Conservation (phyloP, 352 stramenopile genomes). For the Aphanomyces cochlioides region DNA sequence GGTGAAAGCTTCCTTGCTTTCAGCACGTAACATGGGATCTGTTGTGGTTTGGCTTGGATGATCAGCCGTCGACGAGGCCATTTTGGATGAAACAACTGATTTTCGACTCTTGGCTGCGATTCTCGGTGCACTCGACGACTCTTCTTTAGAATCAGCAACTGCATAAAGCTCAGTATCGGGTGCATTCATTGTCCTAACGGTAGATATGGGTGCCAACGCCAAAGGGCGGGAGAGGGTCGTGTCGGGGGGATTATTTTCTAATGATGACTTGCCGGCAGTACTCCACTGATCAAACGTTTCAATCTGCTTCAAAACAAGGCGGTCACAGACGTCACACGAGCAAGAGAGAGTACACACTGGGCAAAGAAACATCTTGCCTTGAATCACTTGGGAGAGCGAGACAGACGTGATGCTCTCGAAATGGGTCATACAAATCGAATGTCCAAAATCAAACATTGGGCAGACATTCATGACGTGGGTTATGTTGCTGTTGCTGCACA, state of each 20-base stretch:
- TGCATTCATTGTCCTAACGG: slow-evolving; percentile 13
- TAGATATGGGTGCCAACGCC: not conserved
- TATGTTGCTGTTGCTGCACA: slow-evolving; percentile 17
- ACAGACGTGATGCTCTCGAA: slow-evolving; percentile 5
- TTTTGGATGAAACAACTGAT: not conserved
- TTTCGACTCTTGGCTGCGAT: slow-evolving; percentile 22
- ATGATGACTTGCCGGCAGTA: not conserved
- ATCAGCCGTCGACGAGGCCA: not conserved
- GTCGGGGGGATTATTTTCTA: not conserved
- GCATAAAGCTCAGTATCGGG: not conserved
- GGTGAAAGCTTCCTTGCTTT: slow-evolving; percentile 17
- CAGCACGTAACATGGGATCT: slow-evolving; percentile 21
- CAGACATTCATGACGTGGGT: slow-evolving; percentile 25
- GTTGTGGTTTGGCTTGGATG: not conserved
- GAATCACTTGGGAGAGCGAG: not conserved
- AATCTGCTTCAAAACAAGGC: slow-evolving; percentile 8
- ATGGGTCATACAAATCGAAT: slow-evolving; percentile 23
- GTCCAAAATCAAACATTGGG: slow-evolving; percentile 22
- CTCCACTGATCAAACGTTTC: slow-evolving; percentile 15
- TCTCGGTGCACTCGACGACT: not conserved
- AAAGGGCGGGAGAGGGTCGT: not conserved
- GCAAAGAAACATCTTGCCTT: slow-evolving; percentile 6
- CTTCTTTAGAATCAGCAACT: slow-evolving; percentile 16
- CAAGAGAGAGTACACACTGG: slow-evolving; percentile 22
- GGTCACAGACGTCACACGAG: slow-evolving; percentile 10